A percentile compares a stretch with the other conserved stretches of the same genome.
Conservation (phyloP, 805 yeast genomes). For the Wickerhamomyces bisporus region DNA sequence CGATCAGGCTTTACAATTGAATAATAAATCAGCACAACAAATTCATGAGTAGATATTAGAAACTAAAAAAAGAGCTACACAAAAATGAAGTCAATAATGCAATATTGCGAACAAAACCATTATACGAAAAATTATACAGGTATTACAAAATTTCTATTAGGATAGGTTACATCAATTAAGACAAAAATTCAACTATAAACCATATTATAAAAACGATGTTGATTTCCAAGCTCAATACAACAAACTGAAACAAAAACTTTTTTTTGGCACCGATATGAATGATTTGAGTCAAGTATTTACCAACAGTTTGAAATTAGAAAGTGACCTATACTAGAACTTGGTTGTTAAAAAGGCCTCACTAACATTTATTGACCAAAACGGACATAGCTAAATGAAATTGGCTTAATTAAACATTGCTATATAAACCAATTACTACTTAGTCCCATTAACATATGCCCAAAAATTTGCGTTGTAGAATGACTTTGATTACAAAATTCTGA, state of each 20-base stretch:
- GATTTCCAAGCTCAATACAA: conserved; percentile 1
- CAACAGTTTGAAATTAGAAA: conserved; percentile 8
- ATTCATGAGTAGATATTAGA: conserved; percentile 20
- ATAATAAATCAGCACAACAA: conserved; percentile 23
- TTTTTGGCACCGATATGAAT: conserved; percentile 13
- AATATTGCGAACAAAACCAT: conserved; percentile 4
- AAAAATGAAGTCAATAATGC: conserved; percentile 2
- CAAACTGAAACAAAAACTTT: conserved; percentile 10
- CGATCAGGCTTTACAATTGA: conserved; percentile 18
- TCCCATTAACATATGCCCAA: no score
- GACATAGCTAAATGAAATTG: neutral
- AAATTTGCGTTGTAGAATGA: no score
- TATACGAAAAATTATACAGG: neutral
- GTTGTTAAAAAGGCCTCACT: conserved; percentile 35
- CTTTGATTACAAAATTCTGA: no score
- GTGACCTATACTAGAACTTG: conserved; percentile 36
- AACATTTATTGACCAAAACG: conserved; percentile 14
- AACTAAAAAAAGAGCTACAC: conserved; percentile 7
- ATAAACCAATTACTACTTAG: no score
- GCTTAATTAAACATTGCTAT: no score
- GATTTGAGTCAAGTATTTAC: conserved; percentile 5
- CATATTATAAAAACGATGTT: conserved; percentile 15
- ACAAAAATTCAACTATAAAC: conserved; percentile 6
- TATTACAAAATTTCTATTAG: conserved; percentile 1
- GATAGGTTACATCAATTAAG: neutral